Evolutionary conservation across 768 basidiomycete species (phyloP).

Genomic region (Brasilioporus rufonigricans): DNA sequence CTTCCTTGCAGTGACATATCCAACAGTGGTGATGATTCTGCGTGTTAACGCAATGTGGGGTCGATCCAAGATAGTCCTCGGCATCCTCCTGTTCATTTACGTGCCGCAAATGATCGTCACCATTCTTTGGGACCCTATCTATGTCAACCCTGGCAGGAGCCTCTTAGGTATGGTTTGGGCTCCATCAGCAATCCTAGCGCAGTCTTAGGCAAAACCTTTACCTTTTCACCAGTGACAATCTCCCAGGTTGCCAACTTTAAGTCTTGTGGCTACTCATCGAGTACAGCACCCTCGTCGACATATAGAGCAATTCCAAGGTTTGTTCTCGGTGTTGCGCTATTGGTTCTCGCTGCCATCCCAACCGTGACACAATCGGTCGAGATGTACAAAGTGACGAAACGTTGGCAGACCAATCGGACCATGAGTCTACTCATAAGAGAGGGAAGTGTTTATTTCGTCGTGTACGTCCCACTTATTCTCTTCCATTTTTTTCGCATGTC

Average conservation of each 20-base stretch:
- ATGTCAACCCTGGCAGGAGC: not conserved
- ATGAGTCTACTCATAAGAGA: constrained; percentile 9
- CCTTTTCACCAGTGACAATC: not conserved
- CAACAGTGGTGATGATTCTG: constrained; percentile 19
- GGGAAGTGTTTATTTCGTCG: constrained; percentile 14
- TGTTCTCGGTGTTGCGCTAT: constrained; percentile 1
- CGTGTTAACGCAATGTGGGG: constrained; percentile 16
- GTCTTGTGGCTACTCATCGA: not conserved
- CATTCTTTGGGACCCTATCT: not conserved
- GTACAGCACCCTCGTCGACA: not conserved
- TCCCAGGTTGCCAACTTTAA: not conserved
- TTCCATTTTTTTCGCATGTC: too few species aligned
- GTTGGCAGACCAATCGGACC: constrained; percentile 2
- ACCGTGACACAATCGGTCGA: not conserved
- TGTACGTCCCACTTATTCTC: constrained; percentile 11
- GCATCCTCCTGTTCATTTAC: constrained; percentile 4
- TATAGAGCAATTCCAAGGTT: constrained; percentile 10
- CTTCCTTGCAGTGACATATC: not conserved
- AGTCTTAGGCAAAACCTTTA: not conserved
- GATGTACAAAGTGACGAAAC: constrained; percentile 6
- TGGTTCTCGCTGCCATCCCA: constrained; percentile 1
- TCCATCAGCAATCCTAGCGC: too few species aligned
- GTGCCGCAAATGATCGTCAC: not conserved
- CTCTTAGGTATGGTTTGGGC: constrained; percentile 9
- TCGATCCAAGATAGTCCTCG: constrained; percentile 5